phyloP scores from a whole-genome alignment of 1,284 basidiomycete species.

The Apiotrichum brassicae region DNA sequence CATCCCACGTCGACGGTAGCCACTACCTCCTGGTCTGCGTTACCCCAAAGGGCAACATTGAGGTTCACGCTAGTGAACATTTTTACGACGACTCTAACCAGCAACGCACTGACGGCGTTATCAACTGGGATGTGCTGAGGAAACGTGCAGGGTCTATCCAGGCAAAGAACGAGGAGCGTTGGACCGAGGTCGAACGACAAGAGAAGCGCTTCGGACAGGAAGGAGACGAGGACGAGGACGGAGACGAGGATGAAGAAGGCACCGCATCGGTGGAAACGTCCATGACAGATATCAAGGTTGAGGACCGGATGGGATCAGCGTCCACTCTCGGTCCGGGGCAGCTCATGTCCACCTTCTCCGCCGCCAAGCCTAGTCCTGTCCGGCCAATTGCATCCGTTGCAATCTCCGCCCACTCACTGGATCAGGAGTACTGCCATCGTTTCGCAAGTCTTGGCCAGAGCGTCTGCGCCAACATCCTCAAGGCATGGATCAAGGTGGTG shows the following conservation, averaged over 20 bases:
- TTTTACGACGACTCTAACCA: constrained; percentile 32
- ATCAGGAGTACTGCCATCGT: constrained; percentile 39
- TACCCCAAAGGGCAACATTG: constrained; percentile 51
- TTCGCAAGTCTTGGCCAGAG: constrained; percentile 49
- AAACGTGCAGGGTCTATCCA: constrained; percentile 13
- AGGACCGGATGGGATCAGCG: too few species aligned
- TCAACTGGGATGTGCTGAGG: constrained; percentile 27
- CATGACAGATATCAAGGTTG: constrained; percentile 25
- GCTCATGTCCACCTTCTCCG: constrained; percentile 26
- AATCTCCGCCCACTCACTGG: constrained; percentile 29
- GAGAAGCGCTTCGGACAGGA: constrained; percentile 31
- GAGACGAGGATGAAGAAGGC: constrained; percentile 25
- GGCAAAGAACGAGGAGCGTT: constrained; percentile 16
- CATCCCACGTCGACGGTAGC: constrained; percentile 51
- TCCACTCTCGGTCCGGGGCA: constrained; percentile 5
- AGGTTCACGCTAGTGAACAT: constrained; percentile 51
- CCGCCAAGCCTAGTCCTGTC: constrained; percentile 21
- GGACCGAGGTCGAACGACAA: constrained; percentile 34
- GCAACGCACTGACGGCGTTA: constrained; percentile 23
- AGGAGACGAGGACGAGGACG: constrained; percentile 27
- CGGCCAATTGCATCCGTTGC: constrained; percentile 29
- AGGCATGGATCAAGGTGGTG: constrained; percentile 53
- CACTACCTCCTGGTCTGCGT: constrained; percentile 54
- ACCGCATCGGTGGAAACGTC: constrained; percentile 1
- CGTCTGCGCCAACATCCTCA: constrained; percentile 52